Conservation (phyloP, 805 yeast genomes). For the Hanseniaspora mollemarum region DNA sequence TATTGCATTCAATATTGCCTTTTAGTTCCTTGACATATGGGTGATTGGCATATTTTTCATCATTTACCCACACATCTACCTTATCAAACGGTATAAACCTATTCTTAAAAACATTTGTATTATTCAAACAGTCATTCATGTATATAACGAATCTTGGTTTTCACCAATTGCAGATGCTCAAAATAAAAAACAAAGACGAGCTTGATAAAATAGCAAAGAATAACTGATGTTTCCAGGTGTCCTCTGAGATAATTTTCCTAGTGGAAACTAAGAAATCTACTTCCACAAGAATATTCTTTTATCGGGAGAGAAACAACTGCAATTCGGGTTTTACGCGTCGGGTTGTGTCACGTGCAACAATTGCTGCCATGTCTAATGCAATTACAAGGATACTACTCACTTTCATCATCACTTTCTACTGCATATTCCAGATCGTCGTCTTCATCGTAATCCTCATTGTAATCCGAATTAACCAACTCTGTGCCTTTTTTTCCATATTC, state of each 20-base stretch:
- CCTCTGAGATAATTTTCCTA: no score
- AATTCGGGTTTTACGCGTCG: neutral
- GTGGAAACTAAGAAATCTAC: no score
- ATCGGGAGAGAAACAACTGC: no score
- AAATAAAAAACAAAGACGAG: neutral
- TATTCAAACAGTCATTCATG: neutral
- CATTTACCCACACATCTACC: neutral
- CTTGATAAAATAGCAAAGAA: no score
- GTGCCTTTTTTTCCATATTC: slow-evolving; percentile 22
- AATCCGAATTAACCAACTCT: slow-evolving; percentile 31
- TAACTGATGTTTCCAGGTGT: no score
- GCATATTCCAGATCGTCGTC: slow-evolving; percentile 31
- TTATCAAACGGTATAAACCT: neutral
- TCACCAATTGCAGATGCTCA: no score
- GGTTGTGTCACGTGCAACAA: neutral
- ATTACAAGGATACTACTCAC: no score
- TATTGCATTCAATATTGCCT: neutral
- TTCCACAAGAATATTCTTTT: no score
- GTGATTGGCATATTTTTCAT: neutral
- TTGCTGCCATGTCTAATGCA: no score
- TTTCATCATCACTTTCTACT: slow-evolving; percentile 24
- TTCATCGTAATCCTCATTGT: slow-evolving; percentile 31
- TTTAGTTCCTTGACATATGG: neutral
- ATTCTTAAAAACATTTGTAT: neutral
- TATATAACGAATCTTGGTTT: neutral